Evolutionary conservation across 306 rosid genomes (phyloP), one percentile per base, ranked within the genome.

Genomic region (Vigna unguiculata): DNA sequence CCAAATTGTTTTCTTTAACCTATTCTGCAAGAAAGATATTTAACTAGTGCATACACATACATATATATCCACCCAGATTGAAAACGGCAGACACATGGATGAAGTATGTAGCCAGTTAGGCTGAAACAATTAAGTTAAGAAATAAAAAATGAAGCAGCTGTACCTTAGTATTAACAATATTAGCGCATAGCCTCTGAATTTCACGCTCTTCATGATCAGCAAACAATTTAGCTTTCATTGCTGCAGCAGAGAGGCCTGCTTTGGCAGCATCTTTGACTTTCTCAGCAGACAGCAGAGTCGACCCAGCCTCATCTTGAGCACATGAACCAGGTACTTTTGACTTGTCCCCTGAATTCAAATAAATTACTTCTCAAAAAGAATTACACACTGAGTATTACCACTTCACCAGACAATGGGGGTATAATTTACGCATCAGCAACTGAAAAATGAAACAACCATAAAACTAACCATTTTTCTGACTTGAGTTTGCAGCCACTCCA

Each of bases 181-280:
- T 59, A 15, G 66, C 66, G 28, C 41, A 25, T 28, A 59, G 41
- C 40, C 66, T 59, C 66, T 59, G 66, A 59, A 59, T 59, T 15
- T 59, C 66, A 14, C 66, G 66, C 66, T 59, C 66, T 59, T 59
- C 66, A 28, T 59, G 66, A 59, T 59, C 66, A 28, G 66, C 66
- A 59, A 59, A 59, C 21, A 59, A 59, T 28, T 59, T 59, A 30
- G 66, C 66, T 59, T 59, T 59, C 66, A 28, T 14, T 30, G 66
- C 66, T 59, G 66, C 66, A 59, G 66, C 66, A 15, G 66, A 59
- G 21, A 59, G 66, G 2, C 66, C 66, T 14, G 41, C 66, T 59
- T 59, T 59, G 1, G 66, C 41, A 30, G 66, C 66, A 59, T 28
- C 66, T 59, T 59, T 59, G 13, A 59, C 66, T 59, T 59, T 59